Evolutionary conservation across 169 alveolate genomes (phyloP).

Genomic region (Cryptosporidium ryanae): DNA sequence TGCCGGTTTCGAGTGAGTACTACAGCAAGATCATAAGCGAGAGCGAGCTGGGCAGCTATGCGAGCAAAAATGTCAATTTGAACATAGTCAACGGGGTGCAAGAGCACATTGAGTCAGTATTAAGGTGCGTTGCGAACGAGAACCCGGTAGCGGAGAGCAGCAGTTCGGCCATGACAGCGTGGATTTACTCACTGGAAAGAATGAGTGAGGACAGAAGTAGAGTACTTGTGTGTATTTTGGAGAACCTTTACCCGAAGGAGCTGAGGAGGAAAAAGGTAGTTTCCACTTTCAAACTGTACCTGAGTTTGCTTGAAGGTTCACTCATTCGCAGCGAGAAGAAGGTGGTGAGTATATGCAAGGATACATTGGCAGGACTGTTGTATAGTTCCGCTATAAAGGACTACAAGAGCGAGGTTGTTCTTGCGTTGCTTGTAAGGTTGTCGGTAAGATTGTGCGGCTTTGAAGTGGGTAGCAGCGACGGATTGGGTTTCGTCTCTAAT

Average conservation of each 20-base stretch:
- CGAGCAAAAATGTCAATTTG: no score
- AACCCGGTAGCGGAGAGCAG: not conserved
- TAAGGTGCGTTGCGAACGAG: not conserved
- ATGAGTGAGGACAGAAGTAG: constrained; percentile 2
- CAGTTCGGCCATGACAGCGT: not conserved
- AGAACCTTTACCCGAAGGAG: no score
- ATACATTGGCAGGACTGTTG: no score
- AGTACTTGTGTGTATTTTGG: constrained; percentile 1
- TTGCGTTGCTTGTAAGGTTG: no score
- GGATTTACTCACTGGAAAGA: constrained; percentile 30
- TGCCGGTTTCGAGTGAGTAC: constrained; percentile 13
- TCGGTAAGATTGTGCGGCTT: no score
- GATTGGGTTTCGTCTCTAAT: not conserved
- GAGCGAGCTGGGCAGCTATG: not conserved
- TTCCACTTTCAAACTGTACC: no score
- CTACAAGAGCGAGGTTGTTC: no score
- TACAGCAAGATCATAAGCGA: not conserved
- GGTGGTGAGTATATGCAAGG: no score
- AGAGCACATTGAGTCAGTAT: constrained; percentile 5
- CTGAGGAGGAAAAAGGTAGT: no score
- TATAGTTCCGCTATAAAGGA: no score
- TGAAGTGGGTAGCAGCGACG: not conserved
- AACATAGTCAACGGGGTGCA: not conserved
- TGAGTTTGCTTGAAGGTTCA: no score
- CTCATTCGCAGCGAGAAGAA: no score